Conservation (phyloP, 345 rosid genomes). For the Linum tenue region DNA sequence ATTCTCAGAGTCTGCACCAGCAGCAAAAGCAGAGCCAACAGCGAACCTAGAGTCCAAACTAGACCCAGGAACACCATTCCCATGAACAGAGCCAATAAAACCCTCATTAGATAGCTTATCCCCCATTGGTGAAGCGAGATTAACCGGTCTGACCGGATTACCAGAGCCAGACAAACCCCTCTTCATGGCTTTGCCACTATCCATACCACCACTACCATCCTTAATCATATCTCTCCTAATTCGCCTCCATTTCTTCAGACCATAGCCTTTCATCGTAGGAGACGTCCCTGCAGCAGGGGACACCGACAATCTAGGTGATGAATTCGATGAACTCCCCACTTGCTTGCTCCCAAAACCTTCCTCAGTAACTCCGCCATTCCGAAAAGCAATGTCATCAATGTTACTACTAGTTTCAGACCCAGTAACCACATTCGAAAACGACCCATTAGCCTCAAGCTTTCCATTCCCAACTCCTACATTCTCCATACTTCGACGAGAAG, state of each 20-base stretch:
- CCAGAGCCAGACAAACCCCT: constrained; percentile 44
- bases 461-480: constrained; percentile 15
- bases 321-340: constrained; percentile 10
- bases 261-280: constrained; percentile 41
- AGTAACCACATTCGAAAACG: constrained; percentile 19
- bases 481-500: not conserved
- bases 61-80: constrained; percentile 24
- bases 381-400: constrained; percentile 7
- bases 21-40: constrained; percentile 34
- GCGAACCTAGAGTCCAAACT: constrained; percentile 45
- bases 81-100: constrained; percentile 35
- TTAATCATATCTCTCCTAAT: constrained; percentile 48
- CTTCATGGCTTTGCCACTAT: constrained; percentile 48
- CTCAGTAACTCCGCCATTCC: constrained; percentile 12
- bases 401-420: constrained; percentile 14
- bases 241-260: constrained; percentile 82
- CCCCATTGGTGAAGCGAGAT: constrained; percentile 20
- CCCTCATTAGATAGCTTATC: constrained; percentile 33
- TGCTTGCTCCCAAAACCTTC: constrained; percentile 17
- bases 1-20: constrained; percentile 48
- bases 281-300: constrained; percentile 26
- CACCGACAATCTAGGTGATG: constrained; percentile 12
- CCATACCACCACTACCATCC: constrained; percentile 33
- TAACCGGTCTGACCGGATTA: constrained; percentile 36
- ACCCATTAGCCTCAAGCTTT: constrained; percentile 27